Evolutionary conservation across 2,329 filamentous ascomycete species (phyloP), one percentile per base, ranked within the genome.

Genomic region (Ascochyta viciae-villosae): DNA sequence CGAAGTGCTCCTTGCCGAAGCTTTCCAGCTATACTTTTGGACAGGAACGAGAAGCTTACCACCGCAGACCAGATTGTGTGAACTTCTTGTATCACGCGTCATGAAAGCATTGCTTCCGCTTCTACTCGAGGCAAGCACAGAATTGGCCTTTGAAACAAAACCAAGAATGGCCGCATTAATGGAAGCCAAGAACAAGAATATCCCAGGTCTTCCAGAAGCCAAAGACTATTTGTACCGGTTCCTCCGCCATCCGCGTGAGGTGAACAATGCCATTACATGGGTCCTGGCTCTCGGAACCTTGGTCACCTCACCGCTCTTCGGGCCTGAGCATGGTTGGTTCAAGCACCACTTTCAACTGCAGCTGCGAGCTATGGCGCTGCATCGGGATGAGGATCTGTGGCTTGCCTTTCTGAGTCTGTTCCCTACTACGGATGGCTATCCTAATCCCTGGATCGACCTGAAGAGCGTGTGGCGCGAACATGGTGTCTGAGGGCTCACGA

Each of bases 21-120:
- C 50, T 6, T 66, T 60, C 23, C 65, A 68, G 23, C 31, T 68
- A 8, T 66, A 61, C 42, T 57, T 64, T 37, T 65, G 62, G 58
- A 60, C 55, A 7, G 58, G 61, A 3, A 49, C 57, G 1, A 29
- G 65, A n/a, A 22, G 29, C 3, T 34, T 67, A 10, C 61, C 66
- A 7, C 61, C 58, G 9, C 56, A 62, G 16, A 63, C 64, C 4
- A 56, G 58, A 16, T 29, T 67, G 6, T 66, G 61, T 39, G 62
- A 67, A 35, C 58, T 61, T 3, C 50, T 67, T 10, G 27, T 64
- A 31, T 48, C 52, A 26, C 57, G 64, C 3, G 31, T 66, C 7
- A 65, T 64, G 54, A 55, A 54, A 24, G 62, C 65, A 9, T 29
- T 66, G 13, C 42, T 67, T 10, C 52, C 56, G 3, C 46, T 63